phyloP scores from a whole-genome alignment of 768 basidiomycete genomes.

The Sistotremastrum suecicum region DNA sequence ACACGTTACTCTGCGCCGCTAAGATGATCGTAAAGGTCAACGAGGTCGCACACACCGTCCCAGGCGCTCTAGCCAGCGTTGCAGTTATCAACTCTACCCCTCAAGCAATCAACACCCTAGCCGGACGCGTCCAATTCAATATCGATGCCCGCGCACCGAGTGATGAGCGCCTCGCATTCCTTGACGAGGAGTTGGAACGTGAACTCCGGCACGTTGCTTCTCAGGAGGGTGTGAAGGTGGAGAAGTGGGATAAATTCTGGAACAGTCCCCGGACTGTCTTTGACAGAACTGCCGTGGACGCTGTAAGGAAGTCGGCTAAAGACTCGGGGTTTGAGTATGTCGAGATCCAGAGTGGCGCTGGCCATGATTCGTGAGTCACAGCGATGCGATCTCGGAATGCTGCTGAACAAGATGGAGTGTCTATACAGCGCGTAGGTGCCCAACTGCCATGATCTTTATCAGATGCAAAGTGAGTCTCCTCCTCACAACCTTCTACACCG shows the following conservation, averaged over 20 bases:
- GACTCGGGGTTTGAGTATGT: not conserved
- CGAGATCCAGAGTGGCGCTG: slow-evolving; percentile 7
- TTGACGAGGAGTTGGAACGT: not conserved
- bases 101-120: slow-evolving; percentile 6
- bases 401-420: too few relatives aligned
- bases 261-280: not conserved
- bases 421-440: too few relatives aligned
- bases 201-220: not conserved
- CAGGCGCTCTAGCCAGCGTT: slow-evolving; percentile 2
- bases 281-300: slow-evolving; percentile 2
- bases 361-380: slow-evolving; percentile 6
- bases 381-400: too few relatives aligned
- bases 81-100: slow-evolving; percentile 6
- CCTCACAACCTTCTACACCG: too few relatives aligned
- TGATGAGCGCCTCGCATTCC: not conserved
- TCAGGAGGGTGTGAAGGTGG: not conserved
- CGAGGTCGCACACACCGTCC: slow-evolving; percentile 3
- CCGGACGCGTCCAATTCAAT: slow-evolving; percentile 7
- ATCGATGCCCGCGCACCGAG: slow-evolving; percentile 1
- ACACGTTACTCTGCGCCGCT: slow-evolving; percentile 9
- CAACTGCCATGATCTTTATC: too few relatives aligned
- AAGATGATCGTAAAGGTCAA: slow-evolving; percentile 8
- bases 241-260: not conserved
- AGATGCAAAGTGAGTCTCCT: too few relatives aligned
- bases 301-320: not conserved